Percentiles rank a stretch among this genome's conserved stretches.
Evolutionary conservation across 2,329 filamentous ascomycete genomes (phyloP).

Genomic region (Xylariaceae sp.): DNA sequence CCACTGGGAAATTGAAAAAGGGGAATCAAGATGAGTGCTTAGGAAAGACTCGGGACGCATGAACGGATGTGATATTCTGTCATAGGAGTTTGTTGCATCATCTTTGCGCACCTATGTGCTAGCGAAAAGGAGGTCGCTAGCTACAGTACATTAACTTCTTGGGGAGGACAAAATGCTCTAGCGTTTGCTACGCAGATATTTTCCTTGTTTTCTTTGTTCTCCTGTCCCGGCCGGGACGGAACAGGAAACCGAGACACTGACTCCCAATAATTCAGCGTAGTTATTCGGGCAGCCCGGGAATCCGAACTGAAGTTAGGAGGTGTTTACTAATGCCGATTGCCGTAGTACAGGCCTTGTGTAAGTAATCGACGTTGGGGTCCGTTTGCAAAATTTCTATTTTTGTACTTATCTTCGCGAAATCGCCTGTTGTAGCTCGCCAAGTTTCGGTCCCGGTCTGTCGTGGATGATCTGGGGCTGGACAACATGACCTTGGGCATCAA

Average conservation of each 20-base stretch:
- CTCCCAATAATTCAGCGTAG: not conserved
- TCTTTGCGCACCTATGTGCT: too few relatives aligned
- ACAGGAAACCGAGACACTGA: not conserved
- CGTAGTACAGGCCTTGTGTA: not conserved
- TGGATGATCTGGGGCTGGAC: not conserved
- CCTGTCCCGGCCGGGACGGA: not conserved
- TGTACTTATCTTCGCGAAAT: too few relatives aligned
- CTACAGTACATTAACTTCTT: too few relatives aligned
- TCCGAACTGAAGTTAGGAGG: not conserved
- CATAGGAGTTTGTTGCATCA: too few relatives aligned
- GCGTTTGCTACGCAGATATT: not conserved
- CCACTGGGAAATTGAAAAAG: not conserved
- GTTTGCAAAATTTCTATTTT: not conserved
- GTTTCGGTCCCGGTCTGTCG: not conserved
- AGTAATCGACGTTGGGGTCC: not conserved
- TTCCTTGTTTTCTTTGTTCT: not conserved
- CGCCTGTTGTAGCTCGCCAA: not conserved
- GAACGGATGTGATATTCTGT: too few relatives aligned
- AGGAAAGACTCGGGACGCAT: not conserved
- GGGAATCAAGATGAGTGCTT: not conserved
- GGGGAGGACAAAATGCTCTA: not conserved
- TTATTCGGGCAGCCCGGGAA: not conserved
- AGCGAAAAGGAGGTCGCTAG: too few relatives aligned
- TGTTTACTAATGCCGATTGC: not conserved
- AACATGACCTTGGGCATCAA: not conserved